A percentile compares a stretch with the other conserved stretches of the same genome.
These are phyloP conservation scores for Polytrichum commune DNA, from an alignment of 225 moss, liverwort and hornwort species.

Conservation along the genomic window DNA sequence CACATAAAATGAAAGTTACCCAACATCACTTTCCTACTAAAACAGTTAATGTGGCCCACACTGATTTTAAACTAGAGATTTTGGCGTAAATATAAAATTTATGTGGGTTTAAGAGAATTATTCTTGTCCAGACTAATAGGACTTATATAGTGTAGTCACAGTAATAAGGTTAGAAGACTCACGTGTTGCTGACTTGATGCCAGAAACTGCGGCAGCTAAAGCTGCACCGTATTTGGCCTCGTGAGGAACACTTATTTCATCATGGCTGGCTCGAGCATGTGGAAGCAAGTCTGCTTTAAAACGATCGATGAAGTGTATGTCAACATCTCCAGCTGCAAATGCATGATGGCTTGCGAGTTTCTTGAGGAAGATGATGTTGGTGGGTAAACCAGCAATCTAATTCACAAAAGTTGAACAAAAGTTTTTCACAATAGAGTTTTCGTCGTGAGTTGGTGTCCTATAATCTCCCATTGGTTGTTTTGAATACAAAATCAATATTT, in stretches of 20 bases:
- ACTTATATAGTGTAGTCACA: too few relatives aligned
- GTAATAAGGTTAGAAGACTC: constrained; percentile 5
- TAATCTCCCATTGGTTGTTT: too few relatives aligned
- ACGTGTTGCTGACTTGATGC: constrained; percentile 35
- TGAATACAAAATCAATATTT: too few relatives aligned
- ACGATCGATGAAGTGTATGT: constrained; percentile 92
- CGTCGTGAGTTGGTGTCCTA: too few relatives aligned
- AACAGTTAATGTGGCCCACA: too few relatives aligned
- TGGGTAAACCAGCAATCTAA: constrained; percentile 91
- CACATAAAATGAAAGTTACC: too few relatives aligned
- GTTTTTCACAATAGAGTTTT: neutral
- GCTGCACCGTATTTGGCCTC: constrained; percentile 55
- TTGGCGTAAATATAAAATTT: neutral
- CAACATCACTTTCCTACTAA: too few relatives aligned
- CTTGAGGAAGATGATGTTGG: constrained; percentile 85
- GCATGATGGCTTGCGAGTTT: constrained; percentile 79
- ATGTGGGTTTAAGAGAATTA: too few relatives aligned
- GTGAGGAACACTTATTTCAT: constrained; percentile 21
- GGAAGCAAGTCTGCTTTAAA: constrained; percentile 72
- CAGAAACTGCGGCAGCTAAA: constrained; percentile 64
- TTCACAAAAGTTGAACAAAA: constrained; percentile 6
- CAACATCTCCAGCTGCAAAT: constrained; percentile 87
- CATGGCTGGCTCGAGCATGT: constrained; percentile 12
- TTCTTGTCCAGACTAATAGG: too few relatives aligned
- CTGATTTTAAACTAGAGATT: too few relatives aligned